Conservation (phyloP, 177 flowering plant genomes). For the Vitis hybrid region DNA sequence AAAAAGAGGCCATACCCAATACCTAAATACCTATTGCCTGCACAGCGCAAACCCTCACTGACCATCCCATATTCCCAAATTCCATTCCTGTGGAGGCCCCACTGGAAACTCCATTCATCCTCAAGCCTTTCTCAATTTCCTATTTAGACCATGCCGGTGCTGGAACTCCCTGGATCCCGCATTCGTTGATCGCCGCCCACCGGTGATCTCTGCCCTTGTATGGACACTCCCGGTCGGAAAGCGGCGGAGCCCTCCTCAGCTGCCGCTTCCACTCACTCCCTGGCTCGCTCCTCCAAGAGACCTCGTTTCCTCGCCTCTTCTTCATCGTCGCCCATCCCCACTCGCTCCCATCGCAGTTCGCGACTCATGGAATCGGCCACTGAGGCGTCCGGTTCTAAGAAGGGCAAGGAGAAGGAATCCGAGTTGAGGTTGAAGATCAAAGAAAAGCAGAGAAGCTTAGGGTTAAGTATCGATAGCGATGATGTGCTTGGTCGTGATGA, state of each 20-base stretch:
- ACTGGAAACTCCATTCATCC: no score
- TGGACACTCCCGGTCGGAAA: slow-evolving; percentile 99
- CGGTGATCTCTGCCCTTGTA: slow-evolving; percentile 51
- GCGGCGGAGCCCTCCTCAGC: slow-evolving; percentile 99
- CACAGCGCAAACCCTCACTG: no score
- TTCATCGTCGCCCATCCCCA: slow-evolving; percentile 28
- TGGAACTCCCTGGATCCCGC: no score
- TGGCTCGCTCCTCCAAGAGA: slow-evolving; percentile 72
- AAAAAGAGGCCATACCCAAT: no score
- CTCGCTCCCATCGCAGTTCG: slow-evolving; percentile 41
- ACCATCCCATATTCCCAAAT: no score
- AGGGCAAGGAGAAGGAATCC: slow-evolving; percentile 90
- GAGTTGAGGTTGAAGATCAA: slow-evolving; percentile 57
- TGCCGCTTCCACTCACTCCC: slow-evolving; percentile 73
- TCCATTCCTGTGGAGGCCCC: no score
- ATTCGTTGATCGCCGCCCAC: no score
- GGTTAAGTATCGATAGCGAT: slow-evolving; percentile 54
- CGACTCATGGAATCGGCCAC: slow-evolving; percentile 44
- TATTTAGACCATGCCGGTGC: no score
- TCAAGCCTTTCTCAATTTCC: no score
- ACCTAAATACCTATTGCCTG: no score
- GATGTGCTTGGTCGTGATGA: not conserved
- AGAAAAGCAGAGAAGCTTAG: slow-evolving; percentile 46
- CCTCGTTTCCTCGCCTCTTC: slow-evolving; percentile 49
- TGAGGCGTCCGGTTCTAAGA: slow-evolving; percentile 70